A percentile compares a stretch with the other conserved stretches of the same genome.
Evolutionary conservation across 2,329 filamentous ascomycete genomes (phyloP).

Genomic region (Drechmeria coniospora): DNA sequence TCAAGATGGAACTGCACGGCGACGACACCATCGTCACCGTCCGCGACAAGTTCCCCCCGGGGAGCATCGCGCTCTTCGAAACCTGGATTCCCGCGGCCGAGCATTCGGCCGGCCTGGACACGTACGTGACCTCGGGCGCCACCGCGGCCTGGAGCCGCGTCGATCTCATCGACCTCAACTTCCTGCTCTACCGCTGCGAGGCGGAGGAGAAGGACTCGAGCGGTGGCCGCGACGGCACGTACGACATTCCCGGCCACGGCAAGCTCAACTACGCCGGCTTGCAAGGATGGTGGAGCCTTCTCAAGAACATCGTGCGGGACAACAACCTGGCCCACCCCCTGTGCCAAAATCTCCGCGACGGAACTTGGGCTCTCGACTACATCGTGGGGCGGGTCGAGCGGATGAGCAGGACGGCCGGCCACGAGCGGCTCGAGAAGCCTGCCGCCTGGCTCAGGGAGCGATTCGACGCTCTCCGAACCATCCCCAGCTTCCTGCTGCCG

Average conservation of each 20-base stretch:
- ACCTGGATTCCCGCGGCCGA: constrained; percentile 88
- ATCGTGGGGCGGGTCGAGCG: constrained; percentile 64
- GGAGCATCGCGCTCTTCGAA: constrained; percentile 88
- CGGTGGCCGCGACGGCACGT: constrained; percentile 69
- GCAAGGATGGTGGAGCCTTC: constrained; percentile 96
- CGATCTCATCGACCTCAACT: constrained; percentile 74
- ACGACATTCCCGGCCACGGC: constrained; percentile 71
- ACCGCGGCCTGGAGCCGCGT: constrained; percentile 63
- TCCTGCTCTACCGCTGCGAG: constrained; percentile 79
- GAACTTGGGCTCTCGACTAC: constrained; percentile 87
- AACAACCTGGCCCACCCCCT: constrained; percentile 89
- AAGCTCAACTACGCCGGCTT: constrained; percentile 85
- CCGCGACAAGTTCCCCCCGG: constrained; percentile 73
- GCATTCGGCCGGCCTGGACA: constrained; percentile 69
- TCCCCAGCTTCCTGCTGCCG: constrained; percentile 81
- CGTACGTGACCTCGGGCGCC: constrained; percentile 69
- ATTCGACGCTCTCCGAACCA: constrained; percentile 68
- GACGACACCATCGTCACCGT: constrained; percentile 68
- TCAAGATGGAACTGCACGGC: constrained; percentile 55
- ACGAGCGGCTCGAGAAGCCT: constrained; percentile 46
- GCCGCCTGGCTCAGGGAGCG: constrained; percentile 69
- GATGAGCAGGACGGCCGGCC: constrained; percentile 47
- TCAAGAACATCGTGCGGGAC: constrained; percentile 69
- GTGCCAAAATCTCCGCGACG: constrained; percentile 81
- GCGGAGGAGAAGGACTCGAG: constrained; percentile 73